These are phyloP conservation scores for Phytophthora sansomeana DNA, from an alignment of 352 stramenopile species.

Conservation along the genomic window DNA sequence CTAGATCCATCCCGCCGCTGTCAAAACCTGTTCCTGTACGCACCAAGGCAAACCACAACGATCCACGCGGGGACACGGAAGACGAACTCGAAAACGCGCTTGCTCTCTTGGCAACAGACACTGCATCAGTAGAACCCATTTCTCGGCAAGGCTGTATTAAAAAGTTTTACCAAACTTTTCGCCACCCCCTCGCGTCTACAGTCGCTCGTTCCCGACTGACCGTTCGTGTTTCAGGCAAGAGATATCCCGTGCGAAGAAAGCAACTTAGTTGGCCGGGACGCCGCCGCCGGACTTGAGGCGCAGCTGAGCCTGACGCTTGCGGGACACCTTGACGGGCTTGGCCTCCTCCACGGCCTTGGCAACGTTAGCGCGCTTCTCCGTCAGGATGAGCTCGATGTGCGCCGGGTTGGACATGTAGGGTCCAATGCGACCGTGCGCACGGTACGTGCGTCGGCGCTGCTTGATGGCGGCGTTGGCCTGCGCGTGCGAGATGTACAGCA, in stretches of 20 bases:
- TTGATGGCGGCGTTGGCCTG: conserved; percentile 98
- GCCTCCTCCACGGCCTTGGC: conserved; percentile 92
- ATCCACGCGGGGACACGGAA: conserved; percentile 18
- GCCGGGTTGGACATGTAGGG: conserved; percentile 99
- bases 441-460: conserved; percentile 99
- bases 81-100: conserved; percentile 36
- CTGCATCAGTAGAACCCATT: conserved; percentile 75
- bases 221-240: conserved; percentile 43
- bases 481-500: conserved; percentile 97
- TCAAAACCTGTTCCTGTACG: conserved; percentile 29
- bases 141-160: conserved; percentile 84
- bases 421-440: conserved; percentile 97
- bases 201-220: conserved; percentile 41
- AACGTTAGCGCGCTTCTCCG: conserved; percentile 95
- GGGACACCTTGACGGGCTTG: conserved; percentile 85
- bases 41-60: conserved; percentile 38
- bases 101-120: conserved; percentile 46
- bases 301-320: conserved; percentile 91
- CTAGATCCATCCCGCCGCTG: not conserved
- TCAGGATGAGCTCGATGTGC: conserved; percentile 99
- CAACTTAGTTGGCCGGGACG: conserved; percentile 83
- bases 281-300: conserved; percentile 90
- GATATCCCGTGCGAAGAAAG: conserved; percentile 25
- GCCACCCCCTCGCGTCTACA: conserved; percentile 53
- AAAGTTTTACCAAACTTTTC: conserved; percentile 66